Percentiles rank a stretch among this genome's conserved stretches.
phyloP scores from a whole-genome alignment of 2,329 filamentous ascomycete genomes.

The Sporothrix brasiliensis region DNA sequence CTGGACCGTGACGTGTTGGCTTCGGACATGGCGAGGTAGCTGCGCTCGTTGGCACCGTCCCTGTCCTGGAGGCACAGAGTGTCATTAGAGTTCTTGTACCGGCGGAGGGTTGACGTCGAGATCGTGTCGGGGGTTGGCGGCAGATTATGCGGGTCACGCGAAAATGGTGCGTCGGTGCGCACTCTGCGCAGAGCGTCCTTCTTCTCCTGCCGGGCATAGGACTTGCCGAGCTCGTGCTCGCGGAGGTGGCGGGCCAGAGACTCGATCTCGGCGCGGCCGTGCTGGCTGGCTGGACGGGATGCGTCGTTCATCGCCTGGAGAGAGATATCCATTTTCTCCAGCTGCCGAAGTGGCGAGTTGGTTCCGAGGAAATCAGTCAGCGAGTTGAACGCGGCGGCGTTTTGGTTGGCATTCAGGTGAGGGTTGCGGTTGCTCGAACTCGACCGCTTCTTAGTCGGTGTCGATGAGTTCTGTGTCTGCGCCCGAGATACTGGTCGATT shows the following conservation, averaged over 20 bases:
- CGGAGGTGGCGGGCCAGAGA: constrained; percentile 34
- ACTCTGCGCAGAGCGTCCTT: constrained; percentile 54
- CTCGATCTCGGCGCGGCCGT: constrained; percentile 37
- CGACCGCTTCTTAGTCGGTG: constrained; percentile 39
- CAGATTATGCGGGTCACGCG: constrained; percentile 50
- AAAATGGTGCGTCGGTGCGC: constrained; percentile 50
- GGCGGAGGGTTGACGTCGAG: constrained; percentile 57
- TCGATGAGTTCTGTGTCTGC: neutral
- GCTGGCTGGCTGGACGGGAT: constrained; percentile 40
- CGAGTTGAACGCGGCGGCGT: constrained; percentile 48
- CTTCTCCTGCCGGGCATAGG: constrained; percentile 51
- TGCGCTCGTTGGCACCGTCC: constrained; percentile 40
- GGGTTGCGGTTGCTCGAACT: constrained; percentile 37
- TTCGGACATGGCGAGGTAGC: constrained; percentile 42
- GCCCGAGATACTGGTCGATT: no score
- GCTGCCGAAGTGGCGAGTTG: constrained; percentile 55
- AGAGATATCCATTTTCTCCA: constrained; percentile 50
- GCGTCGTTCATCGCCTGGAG: constrained; percentile 40
- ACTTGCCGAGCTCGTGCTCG: constrained; percentile 36
- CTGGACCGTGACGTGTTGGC: constrained; percentile 40
- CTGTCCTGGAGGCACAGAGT: constrained; percentile 45
- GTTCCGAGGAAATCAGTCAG: constrained; percentile 51
- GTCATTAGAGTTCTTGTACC: constrained; percentile 56
- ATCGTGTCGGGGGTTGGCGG: constrained; percentile 65
- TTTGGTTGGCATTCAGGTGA: constrained; percentile 37